Evolutionary conservation across 306 rosid genomes (phyloP), one percentile per base, ranked within the genome.

Genomic region (Citrullus mucosospermus): DNA sequence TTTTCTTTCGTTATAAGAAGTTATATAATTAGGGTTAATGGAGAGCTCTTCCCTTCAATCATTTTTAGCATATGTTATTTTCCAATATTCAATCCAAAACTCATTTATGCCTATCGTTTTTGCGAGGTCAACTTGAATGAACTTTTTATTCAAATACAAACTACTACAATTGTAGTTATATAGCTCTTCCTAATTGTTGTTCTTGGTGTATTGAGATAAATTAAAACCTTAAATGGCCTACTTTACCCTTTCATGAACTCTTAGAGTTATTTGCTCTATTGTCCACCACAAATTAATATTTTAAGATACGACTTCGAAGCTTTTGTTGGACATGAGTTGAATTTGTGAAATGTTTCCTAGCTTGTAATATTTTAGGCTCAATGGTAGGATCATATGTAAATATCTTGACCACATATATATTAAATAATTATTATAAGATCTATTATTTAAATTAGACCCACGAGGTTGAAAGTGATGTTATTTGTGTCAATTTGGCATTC

Each of bases 201-300:
- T 46, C 76, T 62, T 13, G 57, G 39, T 22, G 12, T 70, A 1
- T 22, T 6, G 22, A 46, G n/a, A 70, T 7, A 70, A 43, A 70
- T 22, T 25, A n/a, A 43, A 6, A 70, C 50, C 53, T 41, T 44
- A 16, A 12, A 69, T 69, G 9, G n/a, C 11, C 6, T 20, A 43
- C 38, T 20, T 22, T 70, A 70, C 58, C 76, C 76, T 70, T 70
- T 70, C 76, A 70, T 22, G 13, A 20, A 32, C 58, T 70, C 76
- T 46, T 70, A 46, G 57, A 70, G 76, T 70, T 70, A 25, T 70
- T 70, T 13, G 13, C 18, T 25, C 20, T 6, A 44, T 38, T 68
- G 13, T 18, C 8, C 22, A 3, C 30, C 25, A 17, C 4, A 44
- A 69, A n/a, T 8, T 22, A 41, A 41, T 12, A 11, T 20, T 9